phyloP scores from a whole-genome alignment of 129 eudicot genomes.

The Flaveria ramosissima region DNA sequence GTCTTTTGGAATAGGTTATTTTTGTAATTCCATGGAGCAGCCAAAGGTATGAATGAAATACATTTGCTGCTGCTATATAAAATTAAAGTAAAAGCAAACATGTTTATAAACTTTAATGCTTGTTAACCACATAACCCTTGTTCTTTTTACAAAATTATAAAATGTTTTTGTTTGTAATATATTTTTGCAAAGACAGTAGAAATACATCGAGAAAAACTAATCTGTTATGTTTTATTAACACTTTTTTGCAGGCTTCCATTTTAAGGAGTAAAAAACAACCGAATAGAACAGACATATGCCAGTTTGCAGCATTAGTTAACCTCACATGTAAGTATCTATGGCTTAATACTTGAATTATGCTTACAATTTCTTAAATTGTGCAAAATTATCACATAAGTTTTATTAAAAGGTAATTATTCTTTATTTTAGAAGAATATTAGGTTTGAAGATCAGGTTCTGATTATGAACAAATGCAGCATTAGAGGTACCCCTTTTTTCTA shows the following conservation, averaged over 20 bases:
- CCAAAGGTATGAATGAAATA: slow-evolving; percentile 65
- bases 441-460: background rate
- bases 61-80: background rate
- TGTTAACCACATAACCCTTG: background rate
- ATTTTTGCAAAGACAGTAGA: slow-evolving; percentile 1
- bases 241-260: slow-evolving; percentile 62
- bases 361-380: background rate
- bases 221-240: slow-evolving; percentile 2
- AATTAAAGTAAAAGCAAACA: background rate
- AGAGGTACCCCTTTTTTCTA: background rate
- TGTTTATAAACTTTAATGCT: background rate
- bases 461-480: slow-evolving; percentile 9
- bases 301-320: slow-evolving; percentile 70
- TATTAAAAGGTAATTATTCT: background rate
- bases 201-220: background rate
- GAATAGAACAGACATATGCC: slow-evolving; percentile 43
- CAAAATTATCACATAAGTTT: background rate
- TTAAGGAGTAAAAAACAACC: slow-evolving; percentile 57
- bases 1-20: slow-evolving; percentile 96
- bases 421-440: background rate
- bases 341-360: background rate
- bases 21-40: slow-evolving; percentile 71
- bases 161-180: background rate
- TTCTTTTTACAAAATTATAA: background rate
- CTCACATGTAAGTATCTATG: slow-evolving; percentile 32